Evolutionary conservation across 1,284 basidiomycete genomes (phyloP), one percentile per base, ranked within the genome.

Genomic region (Erythrobasidium hasegawianum): DNA sequence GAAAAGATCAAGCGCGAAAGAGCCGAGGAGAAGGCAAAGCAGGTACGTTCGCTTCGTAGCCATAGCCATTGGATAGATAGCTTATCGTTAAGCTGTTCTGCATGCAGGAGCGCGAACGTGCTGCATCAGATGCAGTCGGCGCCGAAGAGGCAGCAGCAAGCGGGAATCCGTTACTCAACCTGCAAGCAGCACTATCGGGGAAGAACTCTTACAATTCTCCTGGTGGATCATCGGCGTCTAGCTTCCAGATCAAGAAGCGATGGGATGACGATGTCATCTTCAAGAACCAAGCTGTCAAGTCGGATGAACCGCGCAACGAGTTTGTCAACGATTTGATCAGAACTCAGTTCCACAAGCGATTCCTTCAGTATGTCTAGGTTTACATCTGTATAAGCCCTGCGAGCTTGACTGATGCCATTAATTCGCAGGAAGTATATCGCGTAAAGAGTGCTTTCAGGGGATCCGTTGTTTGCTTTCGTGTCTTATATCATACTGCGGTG

Each of bases 211-310:
- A 52, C 14, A 39, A 61, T 49, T 58, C 65, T 13, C 59, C 58
- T 40, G 56, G 62, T 26, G 57, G 59, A n/a, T 77, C 85, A 41
- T 74, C 77, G 1, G 83, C 84, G 38, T 77, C 90, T 33, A 70
- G 71, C 20, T 96, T 97, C 75, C 84, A 89, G 13, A 91, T 97
- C 69, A 95, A 95, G 80, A 82, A 87, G 72, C 83, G 93, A 60
- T 97, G 93, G 93, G 93, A 97, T 76, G 92, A 96, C 75, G 90
- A 97, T 78, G 80, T 95, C 65, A 93, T 97, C 74, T 97, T 97
- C 84, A 96, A 96, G 81, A 96, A 96, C 77, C 93, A 97, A 78
- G 89, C 93, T 0, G 85, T 86, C 77, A 83, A 82, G 55, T 77
- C 80, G 83, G 76, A 77, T 61, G 81, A 81, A 69, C 89, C 87